Conservation (phyloP, 805 yeast species). For the Maudiozyma saulgeensis region DNA sequence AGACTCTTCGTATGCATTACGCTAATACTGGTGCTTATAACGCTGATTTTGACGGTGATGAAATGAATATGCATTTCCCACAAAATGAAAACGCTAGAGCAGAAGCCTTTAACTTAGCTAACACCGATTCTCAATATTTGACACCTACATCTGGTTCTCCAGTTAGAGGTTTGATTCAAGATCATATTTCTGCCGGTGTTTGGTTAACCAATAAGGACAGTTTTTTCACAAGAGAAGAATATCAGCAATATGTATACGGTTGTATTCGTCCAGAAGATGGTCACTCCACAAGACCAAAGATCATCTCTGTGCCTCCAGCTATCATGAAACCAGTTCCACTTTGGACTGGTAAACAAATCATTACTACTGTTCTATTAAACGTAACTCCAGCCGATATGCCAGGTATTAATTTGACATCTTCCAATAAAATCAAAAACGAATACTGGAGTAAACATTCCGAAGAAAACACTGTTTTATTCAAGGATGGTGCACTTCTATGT, state of each 20-base stretch:
- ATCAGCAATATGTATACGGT: slow-evolving; percentile 89
- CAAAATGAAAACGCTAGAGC: slow-evolving; percentile 96
- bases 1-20: slow-evolving; percentile 90
- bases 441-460: slow-evolving; percentile 84
- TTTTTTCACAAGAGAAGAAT: slow-evolving; percentile 81
- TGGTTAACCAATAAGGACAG: slow-evolving; percentile 94
- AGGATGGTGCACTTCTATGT: slow-evolving; percentile 75
- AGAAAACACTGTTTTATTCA: slow-evolving; percentile 81
- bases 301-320: slow-evolving; percentile 83
- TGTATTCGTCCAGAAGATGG: slow-evolving; percentile 97
- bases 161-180: slow-evolving; percentile 96
- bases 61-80: slow-evolving; percentile 99
- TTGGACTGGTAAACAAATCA: slow-evolving; percentile 98
- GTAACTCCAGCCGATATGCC: slow-evolving; percentile 82
- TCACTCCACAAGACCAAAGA: slow-evolving; percentile 61
- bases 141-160: slow-evolving; percentile 99
- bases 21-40: slow-evolving; percentile 99
- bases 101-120: slow-evolving; percentile 89
- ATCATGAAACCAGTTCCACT: slow-evolving; percentile 75
- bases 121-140: slow-evolving; percentile 93
- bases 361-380: slow-evolving; percentile 82
- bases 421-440: slow-evolving; percentile 84
- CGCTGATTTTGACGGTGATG: slow-evolving; percentile 99
- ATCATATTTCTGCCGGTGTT: slow-evolving; percentile 97
- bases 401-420: slow-evolving; percentile 76